These are phyloP conservation scores for Amesomyces nigricolor DNA, from an alignment of 2,329 filamentous ascomycete genomes.

Conservation along the genomic window DNA sequence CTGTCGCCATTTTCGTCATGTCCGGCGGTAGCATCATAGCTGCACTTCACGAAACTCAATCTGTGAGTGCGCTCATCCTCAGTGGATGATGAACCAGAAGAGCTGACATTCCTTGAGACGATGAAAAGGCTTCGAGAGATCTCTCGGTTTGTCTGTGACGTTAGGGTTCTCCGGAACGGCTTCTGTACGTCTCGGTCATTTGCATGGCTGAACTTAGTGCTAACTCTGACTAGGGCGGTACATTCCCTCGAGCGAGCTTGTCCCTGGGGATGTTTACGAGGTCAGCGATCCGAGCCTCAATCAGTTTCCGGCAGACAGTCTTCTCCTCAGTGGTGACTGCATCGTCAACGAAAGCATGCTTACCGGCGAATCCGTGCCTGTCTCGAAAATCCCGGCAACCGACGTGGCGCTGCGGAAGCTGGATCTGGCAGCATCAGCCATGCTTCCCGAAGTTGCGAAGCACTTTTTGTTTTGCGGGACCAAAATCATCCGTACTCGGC, in stretches of 20 bases:
- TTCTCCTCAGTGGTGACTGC: conserved; percentile 87
- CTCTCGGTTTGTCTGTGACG: conserved; percentile 90
- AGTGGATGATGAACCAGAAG: not conserved
- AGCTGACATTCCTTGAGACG: conserved; percentile 46
- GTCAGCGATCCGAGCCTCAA: conserved; percentile 85
- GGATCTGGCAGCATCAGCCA: conserved; percentile 72
- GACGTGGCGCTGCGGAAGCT: conserved; percentile 72
- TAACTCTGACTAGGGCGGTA: conserved; percentile 56
- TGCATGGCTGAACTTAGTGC: not conserved
- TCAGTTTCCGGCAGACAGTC: conserved; percentile 86
- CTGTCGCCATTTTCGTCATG: conserved; percentile 88
- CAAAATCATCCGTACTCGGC: conserved; percentile 84
- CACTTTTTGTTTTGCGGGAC: conserved; percentile 94
- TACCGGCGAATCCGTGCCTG: conserved; percentile 92
- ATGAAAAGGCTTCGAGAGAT: conserved; percentile 89
- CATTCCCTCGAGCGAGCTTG: conserved; percentile 78
- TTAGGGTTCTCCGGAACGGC: conserved; percentile 85
- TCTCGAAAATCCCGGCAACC: conserved; percentile 82
- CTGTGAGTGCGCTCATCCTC: conserved; percentile 45
- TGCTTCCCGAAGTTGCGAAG: conserved; percentile 75
- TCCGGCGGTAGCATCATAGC: conserved; percentile 87
- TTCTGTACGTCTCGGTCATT: conserved; percentile 63
- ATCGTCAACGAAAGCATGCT: conserved; percentile 99
- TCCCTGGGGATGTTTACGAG: conserved; percentile 95
- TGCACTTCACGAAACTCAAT: conserved; percentile 82